phyloP scores from a whole-genome alignment of 768 basidiomycete genomes.

The Leccinum uliginosum region DNA sequence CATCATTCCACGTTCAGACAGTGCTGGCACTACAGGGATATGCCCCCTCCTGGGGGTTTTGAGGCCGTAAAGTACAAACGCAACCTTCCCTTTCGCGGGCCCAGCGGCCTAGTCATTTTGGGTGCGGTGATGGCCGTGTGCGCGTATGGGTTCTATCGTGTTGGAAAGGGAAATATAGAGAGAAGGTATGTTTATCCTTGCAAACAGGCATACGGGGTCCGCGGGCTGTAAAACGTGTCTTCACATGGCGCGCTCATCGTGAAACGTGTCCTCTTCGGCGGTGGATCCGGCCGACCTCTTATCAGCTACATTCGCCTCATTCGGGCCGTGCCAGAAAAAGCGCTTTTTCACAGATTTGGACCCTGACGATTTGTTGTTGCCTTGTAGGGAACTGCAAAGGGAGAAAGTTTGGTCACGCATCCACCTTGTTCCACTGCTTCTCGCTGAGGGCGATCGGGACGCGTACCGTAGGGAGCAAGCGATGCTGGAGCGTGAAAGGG shows the following conservation, averaged over 20 bases:
- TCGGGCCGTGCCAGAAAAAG: conserved; percentile 42
- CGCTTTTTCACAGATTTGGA: conserved; percentile 41
- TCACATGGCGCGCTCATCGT: conserved; percentile 51
- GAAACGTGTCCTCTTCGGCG: conserved; percentile 60
- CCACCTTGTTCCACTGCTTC: conserved; percentile 84
- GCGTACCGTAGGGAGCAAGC: conserved; percentile 76
- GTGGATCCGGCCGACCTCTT: conserved; percentile 43
- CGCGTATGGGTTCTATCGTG: conserved; percentile 86
- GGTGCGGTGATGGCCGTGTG: conserved; percentile 83
- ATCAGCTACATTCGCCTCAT: conserved; percentile 36
- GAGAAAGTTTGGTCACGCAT: conserved; percentile 96
- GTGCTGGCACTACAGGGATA: conserved; percentile 58
- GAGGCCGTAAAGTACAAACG: conserved; percentile 92
- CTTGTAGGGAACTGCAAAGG: conserved; percentile 80
- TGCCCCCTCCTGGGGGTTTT: conserved; percentile 94
- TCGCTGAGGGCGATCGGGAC: conserved; percentile 94
- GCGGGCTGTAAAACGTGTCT: conserved; percentile 67
- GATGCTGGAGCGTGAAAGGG: conserved; percentile 72
- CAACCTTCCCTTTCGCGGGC: conserved; percentile 86
- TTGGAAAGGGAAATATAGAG: conserved; percentile 89
- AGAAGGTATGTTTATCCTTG: conserved; percentile 63
- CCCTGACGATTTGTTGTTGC: conserved; percentile 28
- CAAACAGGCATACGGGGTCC: conserved; percentile 38
- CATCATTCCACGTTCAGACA: conserved; percentile 6
- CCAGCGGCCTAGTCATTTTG: conserved; percentile 80